A percentile compares a stretch with the other conserved stretches of the same genome.
Conservation (phyloP, 2,329 filamentous ascomycete genomes). For the Ophiostoma tasmaniense region DNA sequence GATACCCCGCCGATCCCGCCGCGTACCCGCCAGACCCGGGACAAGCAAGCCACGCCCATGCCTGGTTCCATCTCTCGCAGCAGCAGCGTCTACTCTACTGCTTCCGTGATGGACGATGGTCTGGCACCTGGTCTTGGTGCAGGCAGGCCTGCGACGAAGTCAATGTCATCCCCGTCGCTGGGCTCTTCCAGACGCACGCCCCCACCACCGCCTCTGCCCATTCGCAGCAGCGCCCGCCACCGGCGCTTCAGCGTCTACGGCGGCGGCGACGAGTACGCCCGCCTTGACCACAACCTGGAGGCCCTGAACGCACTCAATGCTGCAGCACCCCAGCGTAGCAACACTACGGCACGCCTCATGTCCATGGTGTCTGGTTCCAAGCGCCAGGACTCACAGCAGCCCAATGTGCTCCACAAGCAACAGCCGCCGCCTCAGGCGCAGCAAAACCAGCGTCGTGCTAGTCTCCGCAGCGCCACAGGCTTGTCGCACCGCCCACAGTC, state of each 20-base stretch:
- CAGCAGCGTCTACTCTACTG: slow-evolving; percentile 15
- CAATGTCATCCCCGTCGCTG: background rate
- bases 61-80: slow-evolving; percentile 9
- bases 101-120: slow-evolving; percentile 1
- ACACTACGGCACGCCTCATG: background rate
- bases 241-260: slow-evolving; percentile 21
- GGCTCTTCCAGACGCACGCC: background rate
- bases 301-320: background rate
- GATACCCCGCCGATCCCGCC: slow-evolving; percentile 11
- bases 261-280: slow-evolving; percentile 17
- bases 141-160: background rate
- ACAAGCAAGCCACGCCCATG: background rate
- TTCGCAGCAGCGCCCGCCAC: slow-evolving; percentile 12
- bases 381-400: background rate
- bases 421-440: background rate
- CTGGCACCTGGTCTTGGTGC: background rate
- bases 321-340: background rate
- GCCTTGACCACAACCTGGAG: background rate
- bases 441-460: background rate
- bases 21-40: slow-evolving; percentile 1
- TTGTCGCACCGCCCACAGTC: background rate
- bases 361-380: background rate
- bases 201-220: slow-evolving; percentile 10
- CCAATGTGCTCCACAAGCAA: slow-evolving; percentile 3
- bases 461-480: background rate